These are phyloP conservation scores for Lactuca sativa DNA, from an alignment of 129 eudicot genomes.

Conservation along the genomic window DNA sequence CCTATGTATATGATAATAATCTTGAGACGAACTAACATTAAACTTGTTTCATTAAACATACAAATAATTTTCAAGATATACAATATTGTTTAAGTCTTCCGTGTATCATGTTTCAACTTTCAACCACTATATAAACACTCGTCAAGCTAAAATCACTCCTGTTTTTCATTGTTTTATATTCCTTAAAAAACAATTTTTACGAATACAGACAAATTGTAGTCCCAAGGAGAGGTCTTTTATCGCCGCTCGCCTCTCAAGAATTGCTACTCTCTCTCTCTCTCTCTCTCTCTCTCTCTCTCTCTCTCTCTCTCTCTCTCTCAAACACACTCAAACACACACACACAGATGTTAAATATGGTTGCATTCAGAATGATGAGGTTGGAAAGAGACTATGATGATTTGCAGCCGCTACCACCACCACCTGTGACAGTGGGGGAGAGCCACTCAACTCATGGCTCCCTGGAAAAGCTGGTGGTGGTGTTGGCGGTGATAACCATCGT, in stretches of 20 bases:
- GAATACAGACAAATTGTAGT: not conserved
- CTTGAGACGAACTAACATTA: not conserved
- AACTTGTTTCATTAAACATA: not conserved
- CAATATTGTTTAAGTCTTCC: not conserved
- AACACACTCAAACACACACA: not conserved
- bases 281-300: not conserved
- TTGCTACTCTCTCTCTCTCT: conserved; percentile 10
- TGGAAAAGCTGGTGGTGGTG: conserved; percentile 79
- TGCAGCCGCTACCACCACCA: conserved; percentile 63
- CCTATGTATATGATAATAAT: not conserved
- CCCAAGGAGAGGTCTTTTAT: not conserved
- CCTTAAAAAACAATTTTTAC: not conserved
- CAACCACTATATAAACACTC: not conserved
- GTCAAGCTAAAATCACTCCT: not conserved
- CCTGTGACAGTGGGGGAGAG: conserved; percentile 33
- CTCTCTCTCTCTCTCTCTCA: not conserved
- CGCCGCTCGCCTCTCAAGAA: not conserved
- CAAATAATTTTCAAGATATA: too few species aligned
- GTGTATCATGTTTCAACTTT: too few species aligned
- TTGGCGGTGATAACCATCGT: conserved; percentile 65
- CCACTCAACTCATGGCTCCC: conserved; percentile 47
- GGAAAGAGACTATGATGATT: conserved; percentile 22
- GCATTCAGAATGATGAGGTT: conserved; percentile 12
- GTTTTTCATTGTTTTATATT: not conserved
- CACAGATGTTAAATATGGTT: conserved; percentile 14